Evolutionary conservation across 202 grass and related monocot genomes (phyloP).

Genomic region (Sporobolus alterniflorus): DNA sequence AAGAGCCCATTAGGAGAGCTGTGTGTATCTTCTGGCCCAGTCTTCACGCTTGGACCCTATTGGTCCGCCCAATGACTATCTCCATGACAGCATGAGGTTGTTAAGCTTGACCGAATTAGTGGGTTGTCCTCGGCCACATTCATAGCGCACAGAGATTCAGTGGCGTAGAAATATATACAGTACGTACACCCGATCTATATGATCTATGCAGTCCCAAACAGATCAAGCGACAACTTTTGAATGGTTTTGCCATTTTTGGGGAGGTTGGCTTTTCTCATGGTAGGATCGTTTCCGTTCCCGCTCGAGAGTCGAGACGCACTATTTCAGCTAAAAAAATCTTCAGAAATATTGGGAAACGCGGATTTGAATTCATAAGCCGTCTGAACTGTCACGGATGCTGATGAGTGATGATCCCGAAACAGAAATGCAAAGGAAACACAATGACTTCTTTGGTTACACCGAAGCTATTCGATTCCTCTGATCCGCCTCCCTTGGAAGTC

Average conservation of each 20-base stretch:
- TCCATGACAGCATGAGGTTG: too few species aligned
- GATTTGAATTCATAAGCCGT: neutral
- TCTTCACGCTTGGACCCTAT: neutral
- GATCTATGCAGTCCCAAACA: neutral
- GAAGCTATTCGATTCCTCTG: neutral
- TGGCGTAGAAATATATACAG: too few species aligned
- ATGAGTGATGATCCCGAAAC: neutral
- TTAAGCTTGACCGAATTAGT: neutral
- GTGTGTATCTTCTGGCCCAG: neutral
- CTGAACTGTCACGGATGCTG: neutral
- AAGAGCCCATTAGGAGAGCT: neutral
- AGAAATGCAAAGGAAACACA: slow-evolving; percentile 17
- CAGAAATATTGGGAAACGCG: neutral
- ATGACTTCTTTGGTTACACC: neutral
- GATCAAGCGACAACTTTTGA: slow-evolving; percentile 6
- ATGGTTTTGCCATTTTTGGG: neutral
- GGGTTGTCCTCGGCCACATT: neutral
- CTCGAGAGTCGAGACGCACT: neutral
- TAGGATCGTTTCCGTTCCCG: neutral
- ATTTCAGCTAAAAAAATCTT: too few species aligned
- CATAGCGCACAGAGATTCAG: neutral
- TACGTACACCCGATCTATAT: neutral
- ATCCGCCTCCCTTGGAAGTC: neutral
- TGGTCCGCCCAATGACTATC: neutral
- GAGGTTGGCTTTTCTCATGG: neutral